phyloP scores from a whole-genome alignment of 2,329 filamentous ascomycete species.

The Verruconis gallopava region DNA sequence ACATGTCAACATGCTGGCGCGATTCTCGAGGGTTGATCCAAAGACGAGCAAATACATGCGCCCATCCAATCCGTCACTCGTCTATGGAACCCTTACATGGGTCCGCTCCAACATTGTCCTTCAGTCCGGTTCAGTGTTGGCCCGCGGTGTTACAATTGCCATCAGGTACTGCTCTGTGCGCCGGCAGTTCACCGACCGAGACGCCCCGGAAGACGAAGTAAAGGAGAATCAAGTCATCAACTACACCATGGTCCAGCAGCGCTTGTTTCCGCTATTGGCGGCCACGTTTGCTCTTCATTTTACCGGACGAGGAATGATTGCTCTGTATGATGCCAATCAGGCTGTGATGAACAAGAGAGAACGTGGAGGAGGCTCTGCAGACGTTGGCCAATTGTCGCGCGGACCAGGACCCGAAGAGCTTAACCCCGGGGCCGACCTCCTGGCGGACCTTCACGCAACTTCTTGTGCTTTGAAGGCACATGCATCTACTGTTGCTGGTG shows the following conservation, averaged over 20 bases:
- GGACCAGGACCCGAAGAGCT: slow-evolving; percentile 46
- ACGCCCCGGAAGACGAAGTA: slow-evolving; percentile 43
- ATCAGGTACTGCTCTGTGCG: slow-evolving; percentile 61
- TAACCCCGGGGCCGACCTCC: slow-evolving; percentile 26
- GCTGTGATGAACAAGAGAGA: slow-evolving; percentile 47
- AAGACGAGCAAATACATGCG: slow-evolving; percentile 55
- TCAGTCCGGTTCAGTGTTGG: slow-evolving; percentile 57
- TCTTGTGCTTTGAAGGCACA: slow-evolving; percentile 66
- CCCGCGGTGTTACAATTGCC: slow-evolving; percentile 65
- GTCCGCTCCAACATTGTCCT: slow-evolving; percentile 58
- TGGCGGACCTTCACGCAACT: slow-evolving; percentile 64
- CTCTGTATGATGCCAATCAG: slow-evolving; percentile 59
- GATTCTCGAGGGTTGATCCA: slow-evolving; percentile 48
- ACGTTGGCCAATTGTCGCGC: slow-evolving; percentile 21
- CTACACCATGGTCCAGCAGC: slow-evolving; percentile 70
- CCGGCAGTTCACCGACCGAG: slow-evolving; percentile 63
- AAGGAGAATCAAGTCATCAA: slow-evolving; percentile 66
- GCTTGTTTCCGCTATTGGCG: slow-evolving; percentile 58
- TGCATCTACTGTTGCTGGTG: slow-evolving; percentile 57
- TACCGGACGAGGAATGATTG: slow-evolving; percentile 65
- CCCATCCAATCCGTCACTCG: slow-evolving; percentile 52
- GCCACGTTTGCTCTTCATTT: slow-evolving; percentile 66
- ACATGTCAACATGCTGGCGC: slow-evolving; percentile 57
- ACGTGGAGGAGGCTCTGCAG: slow-evolving; percentile 43
- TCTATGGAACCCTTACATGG: slow-evolving; percentile 67